Base-by-base conservation (phyloP, 495 filamentous ascomycete genomes). In the Penicillium coprophilum region DNA sequence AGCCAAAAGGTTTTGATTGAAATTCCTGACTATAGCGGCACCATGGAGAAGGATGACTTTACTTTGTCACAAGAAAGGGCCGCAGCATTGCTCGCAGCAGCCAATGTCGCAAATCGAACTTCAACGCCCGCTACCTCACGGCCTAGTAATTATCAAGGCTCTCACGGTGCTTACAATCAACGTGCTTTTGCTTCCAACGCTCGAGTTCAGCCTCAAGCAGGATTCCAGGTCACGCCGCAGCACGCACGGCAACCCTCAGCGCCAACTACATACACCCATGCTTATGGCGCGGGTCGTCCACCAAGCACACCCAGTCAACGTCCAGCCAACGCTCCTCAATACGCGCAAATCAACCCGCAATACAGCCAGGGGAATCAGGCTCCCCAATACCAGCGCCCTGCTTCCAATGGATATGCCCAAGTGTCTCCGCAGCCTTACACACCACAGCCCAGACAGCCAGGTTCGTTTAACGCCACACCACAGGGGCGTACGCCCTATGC, bases 21-120 rank as follows among this genome's bases (percentile, higher is more conserved):
- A 32, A 84, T 76, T 23, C 85, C 84, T 39, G 83, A 89, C 64
- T 89, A 89, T 59, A 81, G 78, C 49, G 92, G 92, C 4, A 85
- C 86, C 13, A 88, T 96, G 87, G 91, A 96, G 64, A 89, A 92
- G 66, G 91, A 96, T 60, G 89, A 93, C 57, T 72, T 75, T 46
- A 71, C 71, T 13, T 49, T 72, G 17, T 70, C 77, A 32, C 71
- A 73, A 58, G 70, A 74, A 53, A 69, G 74, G 21, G 61, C 66
- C 4, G 64, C 69, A 9, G 65, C 68, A 36, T 58, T 70, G 39
- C 63, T 68, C n/a, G 58, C 62, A n/a, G 51, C 70, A 10, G 46
- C 62, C 32, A 64, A 56, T 36, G 59, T 61, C 27, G 65, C 65
- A 11, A 68, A 67, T 39, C 69, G 71, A 28, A 71, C 58, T 23